These are phyloP conservation scores for Penicillium sp. DNA, from an alignment of 2,329 filamentous ascomycete species.

Conservation along the genomic window DNA sequence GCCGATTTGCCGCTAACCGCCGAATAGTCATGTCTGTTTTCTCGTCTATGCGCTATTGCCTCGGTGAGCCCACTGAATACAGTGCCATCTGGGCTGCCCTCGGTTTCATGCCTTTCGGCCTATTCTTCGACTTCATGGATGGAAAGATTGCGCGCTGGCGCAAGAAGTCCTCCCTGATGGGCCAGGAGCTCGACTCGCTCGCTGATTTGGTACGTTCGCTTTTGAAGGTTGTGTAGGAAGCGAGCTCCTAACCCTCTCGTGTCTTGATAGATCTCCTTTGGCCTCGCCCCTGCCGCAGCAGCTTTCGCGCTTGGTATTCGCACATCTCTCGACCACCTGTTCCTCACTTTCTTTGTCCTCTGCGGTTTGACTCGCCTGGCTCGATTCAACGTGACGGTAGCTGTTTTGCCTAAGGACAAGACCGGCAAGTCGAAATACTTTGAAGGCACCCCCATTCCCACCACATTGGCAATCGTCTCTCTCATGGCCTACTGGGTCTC, in stretches of 20 bases:
- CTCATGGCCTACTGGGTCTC: slow-evolving; percentile 89
- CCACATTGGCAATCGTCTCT: slow-evolving; percentile 73
- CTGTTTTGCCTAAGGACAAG: slow-evolving; percentile 84
- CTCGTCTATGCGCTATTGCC: slow-evolving; percentile 88
- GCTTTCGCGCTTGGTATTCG: slow-evolving; percentile 88
- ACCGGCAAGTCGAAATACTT: slow-evolving; percentile 93
- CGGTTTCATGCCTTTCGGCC: slow-evolving; percentile 81
- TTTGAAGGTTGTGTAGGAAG: not conserved
- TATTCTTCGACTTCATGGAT: slow-evolving; percentile 98
- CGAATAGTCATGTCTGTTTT: slow-evolving; percentile 82
- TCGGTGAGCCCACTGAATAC: slow-evolving; percentile 65
- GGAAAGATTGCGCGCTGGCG: slow-evolving; percentile 95
- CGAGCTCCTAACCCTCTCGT: slow-evolving; percentile 6
- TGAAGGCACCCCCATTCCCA: slow-evolving; percentile 94
- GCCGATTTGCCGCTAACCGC: slow-evolving; percentile 16
- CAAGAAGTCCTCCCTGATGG: slow-evolving; percentile 96
- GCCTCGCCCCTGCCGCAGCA: slow-evolving; percentile 79
- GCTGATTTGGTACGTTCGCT: slow-evolving; percentile 74
- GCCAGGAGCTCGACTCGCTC: slow-evolving; percentile 92
- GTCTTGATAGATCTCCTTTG: slow-evolving; percentile 80
- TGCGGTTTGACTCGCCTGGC: slow-evolving; percentile 90
- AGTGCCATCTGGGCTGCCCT: slow-evolving; percentile 78
- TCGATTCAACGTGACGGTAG: slow-evolving; percentile 95
- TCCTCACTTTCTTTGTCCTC: slow-evolving; percentile 84
- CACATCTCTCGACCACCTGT: slow-evolving; percentile 76